Conservation (phyloP, 192 early-diverging fungal species). For the Umbelopsis vinacea region DNA sequence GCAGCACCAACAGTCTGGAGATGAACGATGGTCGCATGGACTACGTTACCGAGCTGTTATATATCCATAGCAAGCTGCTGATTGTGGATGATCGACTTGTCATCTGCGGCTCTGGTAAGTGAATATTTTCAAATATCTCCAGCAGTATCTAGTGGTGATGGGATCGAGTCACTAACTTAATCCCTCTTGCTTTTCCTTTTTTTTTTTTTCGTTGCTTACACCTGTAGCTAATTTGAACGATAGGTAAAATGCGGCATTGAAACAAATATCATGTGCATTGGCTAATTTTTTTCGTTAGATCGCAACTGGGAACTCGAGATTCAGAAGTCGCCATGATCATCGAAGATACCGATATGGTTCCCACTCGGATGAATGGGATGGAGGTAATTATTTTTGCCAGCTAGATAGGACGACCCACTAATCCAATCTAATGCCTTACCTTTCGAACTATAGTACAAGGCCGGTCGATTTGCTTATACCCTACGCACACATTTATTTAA, state of each 20-base stretch:
- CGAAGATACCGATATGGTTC: constrained; percentile 74
- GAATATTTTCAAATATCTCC: not conserved
- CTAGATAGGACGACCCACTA: not conserved
- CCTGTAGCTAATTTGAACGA: constrained; percentile 40
- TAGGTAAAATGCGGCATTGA: constrained; percentile 22
- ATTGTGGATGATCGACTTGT: constrained; percentile 86
- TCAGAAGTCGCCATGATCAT: constrained; percentile 88
- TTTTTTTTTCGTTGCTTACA: too few relatives aligned
- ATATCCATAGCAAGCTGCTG: constrained; percentile 88
- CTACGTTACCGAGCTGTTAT: constrained; percentile 81
- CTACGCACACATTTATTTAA: constrained; percentile 79
- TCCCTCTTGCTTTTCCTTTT: too few relatives aligned
- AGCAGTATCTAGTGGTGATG: too few relatives aligned
- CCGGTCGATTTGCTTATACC: constrained; percentile 69
- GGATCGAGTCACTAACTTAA: too few relatives aligned
- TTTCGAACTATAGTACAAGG: constrained; percentile 56
- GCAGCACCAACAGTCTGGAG: constrained; percentile 12
- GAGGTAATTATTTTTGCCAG: constrained; percentile 33
- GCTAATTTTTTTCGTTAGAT: constrained; percentile 45
- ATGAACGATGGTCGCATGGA: constrained; percentile 37
- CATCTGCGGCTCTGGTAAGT: constrained; percentile 74
- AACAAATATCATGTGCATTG: too few relatives aligned
- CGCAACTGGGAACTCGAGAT: constrained; percentile 85
- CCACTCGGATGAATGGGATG: constrained; percentile 73
- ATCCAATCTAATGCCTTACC: not conserved